These are phyloP conservation scores for Fonsecaea multimorphosa DNA, from an alignment of 2,329 filamentous ascomycete genomes.

Conservation along the genomic window DNA sequence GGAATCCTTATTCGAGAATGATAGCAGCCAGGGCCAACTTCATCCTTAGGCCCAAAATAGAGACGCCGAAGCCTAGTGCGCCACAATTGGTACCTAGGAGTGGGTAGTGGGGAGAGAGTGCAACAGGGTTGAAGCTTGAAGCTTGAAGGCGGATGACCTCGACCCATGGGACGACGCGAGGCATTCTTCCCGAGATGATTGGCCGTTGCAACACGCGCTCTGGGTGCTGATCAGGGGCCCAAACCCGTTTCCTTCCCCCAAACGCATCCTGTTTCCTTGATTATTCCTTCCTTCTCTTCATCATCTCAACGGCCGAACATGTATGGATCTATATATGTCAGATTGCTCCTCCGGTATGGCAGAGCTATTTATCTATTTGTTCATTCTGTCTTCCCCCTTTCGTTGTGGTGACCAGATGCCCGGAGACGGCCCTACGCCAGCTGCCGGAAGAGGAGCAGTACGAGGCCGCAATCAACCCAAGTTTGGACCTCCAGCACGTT, in stretches of 20 bases:
- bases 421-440: background rate
- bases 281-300: background rate
- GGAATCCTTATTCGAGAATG: background rate
- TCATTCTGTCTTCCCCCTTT: background rate
- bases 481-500: background rate
- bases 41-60: background rate
- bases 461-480: background rate
- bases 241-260: background rate
- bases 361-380: background rate
- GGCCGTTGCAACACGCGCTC: background rate
- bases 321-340: background rate
- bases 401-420: background rate
- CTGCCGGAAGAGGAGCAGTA: background rate
- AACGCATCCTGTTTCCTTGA: conserved; percentile 11
- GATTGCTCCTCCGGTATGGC: background rate
- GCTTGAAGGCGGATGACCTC: background rate
- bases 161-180: background rate
- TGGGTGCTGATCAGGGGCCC: background rate
- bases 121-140: no score
- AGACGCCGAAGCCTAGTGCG: background rate
- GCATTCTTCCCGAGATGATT: background rate
- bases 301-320: background rate
- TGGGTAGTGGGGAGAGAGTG: background rate
- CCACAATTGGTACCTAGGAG: no score
- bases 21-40: background rate